phyloP scores from a whole-genome alignment of 148 eudicot genomes.

The Amaranthus palmeri region DNA sequence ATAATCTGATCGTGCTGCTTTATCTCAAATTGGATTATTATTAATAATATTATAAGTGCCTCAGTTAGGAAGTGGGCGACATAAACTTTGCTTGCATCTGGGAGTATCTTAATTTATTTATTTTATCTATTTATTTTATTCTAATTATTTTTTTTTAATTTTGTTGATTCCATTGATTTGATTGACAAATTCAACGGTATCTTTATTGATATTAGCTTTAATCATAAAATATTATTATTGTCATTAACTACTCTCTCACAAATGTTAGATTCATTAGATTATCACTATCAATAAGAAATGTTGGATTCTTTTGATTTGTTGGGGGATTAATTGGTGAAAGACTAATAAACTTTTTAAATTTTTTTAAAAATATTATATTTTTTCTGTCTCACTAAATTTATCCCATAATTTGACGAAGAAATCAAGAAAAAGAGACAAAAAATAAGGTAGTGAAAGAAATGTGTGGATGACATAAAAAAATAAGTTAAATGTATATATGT shows the following conservation, averaged over 20 bases:
- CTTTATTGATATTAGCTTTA: not conserved
- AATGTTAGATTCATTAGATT: not conserved
- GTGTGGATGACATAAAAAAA: too few relatives aligned
- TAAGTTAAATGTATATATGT: too few relatives aligned
- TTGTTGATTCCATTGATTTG: not conserved
- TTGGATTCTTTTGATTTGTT: not conserved
- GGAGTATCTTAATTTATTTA: not conserved
- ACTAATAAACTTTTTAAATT: not conserved
- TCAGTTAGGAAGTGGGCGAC: not conserved
- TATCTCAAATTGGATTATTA: constrained; percentile 14
- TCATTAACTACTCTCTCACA: not conserved
- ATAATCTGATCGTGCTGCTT: constrained; percentile 17
- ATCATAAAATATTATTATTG: not conserved
- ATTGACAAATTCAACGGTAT: constrained; percentile 4
- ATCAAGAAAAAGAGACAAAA: too few relatives aligned
- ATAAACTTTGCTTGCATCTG: constrained; percentile 5
- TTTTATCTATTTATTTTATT: not conserved
- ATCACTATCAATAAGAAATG: too few relatives aligned
- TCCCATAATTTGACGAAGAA: too few relatives aligned
- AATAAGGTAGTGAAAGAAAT: too few relatives aligned
- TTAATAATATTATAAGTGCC: not conserved
- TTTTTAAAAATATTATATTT: not conserved
- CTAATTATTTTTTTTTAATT: not conserved
- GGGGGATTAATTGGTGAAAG: too few relatives aligned
- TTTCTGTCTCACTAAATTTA: not conserved